A percentile compares a stretch with the other conserved stretches of the same genome.
Conservation (phyloP, 331 rosid genomes). For the Arachis monticola region DNA sequence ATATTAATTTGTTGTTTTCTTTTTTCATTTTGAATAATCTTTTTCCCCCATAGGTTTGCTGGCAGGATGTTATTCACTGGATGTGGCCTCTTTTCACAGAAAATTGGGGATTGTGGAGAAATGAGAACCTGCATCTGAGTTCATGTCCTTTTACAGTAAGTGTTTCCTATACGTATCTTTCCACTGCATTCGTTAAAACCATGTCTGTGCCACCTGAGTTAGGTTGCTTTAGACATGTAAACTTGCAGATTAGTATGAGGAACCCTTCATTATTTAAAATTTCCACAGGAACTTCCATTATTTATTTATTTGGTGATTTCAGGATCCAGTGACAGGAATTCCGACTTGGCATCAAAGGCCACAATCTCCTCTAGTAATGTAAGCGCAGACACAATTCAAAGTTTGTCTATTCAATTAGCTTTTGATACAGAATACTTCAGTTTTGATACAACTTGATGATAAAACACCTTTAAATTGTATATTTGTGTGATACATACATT, state of each 20-base stretch:
- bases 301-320: constrained; percentile 37
- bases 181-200: constrained; percentile 7
- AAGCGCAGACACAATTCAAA: constrained; percentile 38
- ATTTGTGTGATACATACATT: constrained; percentile 4
- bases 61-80: constrained; percentile 91
- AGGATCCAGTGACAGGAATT: constrained; percentile 84
- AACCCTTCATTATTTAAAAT: constrained; percentile 25
- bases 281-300: constrained; percentile 26
- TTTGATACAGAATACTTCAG: not conserved
- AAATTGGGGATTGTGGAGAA: constrained; percentile 85
- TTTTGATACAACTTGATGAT: constrained; percentile 15
- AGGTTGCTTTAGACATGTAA: constrained; percentile 24
- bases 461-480: not conserved
- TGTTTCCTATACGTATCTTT: constrained; percentile 23
- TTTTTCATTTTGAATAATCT: constrained; percentile 10
- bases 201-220: not conserved
- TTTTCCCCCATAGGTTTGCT: constrained; percentile 55
- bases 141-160: constrained; percentile 78
- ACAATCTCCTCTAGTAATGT: constrained; percentile 71
- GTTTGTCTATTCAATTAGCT: not conserved
- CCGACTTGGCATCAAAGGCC: constrained; percentile 80
- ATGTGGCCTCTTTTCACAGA: constrained; percentile 93
- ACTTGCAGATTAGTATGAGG: constrained; percentile 4
- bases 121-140: constrained; percentile 63
- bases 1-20: constrained; percentile 9